Conservation (phyloP, 805 yeast genomes). For the Tetrapisispora arboricola region DNA sequence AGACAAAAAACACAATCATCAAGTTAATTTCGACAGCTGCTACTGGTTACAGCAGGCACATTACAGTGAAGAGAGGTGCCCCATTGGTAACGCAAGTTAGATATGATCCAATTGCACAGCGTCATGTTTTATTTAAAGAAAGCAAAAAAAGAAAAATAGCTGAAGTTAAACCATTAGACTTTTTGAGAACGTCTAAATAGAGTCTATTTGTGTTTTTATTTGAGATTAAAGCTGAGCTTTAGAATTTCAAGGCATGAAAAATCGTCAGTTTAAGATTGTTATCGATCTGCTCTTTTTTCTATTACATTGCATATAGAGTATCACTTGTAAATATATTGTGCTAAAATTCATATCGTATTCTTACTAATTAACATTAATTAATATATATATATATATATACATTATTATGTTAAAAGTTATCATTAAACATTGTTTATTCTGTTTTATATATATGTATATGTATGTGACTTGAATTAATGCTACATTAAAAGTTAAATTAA, state of each 20-base stretch:
- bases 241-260: no score
- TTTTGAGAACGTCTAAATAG: conserved; percentile 29
- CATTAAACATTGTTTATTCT: neutral
- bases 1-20: conserved; percentile 71
- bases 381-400: neutral
- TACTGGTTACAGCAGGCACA: conserved; percentile 79
- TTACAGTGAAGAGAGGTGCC: conserved; percentile 72
- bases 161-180: conserved; percentile 39
- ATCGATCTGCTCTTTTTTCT: neutral
- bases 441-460: neutral
- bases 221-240: no score
- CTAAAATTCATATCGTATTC: no score
- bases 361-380: no score
- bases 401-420: neutral
- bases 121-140: conserved; percentile 87
- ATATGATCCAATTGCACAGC: conserved; percentile 78
- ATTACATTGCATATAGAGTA: neutral
- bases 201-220: no score
- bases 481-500: neutral
- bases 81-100: conserved; percentile 71
- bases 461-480: conserved; percentile 1
- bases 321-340: conserved; percentile 1
- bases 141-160: conserved; percentile 76
- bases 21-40: conserved; percentile 82
- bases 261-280: neutral